Conservation (phyloP, 2,329 filamentous ascomycete species). For the Hymenoscyphus occultus region DNA sequence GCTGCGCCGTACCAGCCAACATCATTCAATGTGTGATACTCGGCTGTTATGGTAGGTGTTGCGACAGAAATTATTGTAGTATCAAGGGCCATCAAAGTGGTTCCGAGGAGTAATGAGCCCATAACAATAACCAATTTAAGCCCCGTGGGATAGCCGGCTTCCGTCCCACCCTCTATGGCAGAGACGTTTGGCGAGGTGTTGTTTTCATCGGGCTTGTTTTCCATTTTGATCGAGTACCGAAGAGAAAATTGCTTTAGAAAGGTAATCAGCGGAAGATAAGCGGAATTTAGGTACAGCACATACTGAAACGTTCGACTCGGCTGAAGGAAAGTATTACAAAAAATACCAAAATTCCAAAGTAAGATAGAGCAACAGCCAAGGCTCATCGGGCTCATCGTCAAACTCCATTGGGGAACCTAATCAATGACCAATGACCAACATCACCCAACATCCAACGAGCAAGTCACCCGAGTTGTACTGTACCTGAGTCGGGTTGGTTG, state of each 20-base stretch:
- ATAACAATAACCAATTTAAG: constrained; percentile 1
- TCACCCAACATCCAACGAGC: background rate
- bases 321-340: background rate
- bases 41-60: constrained; percentile 51
- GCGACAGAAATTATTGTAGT: constrained; percentile 31
- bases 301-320: background rate
- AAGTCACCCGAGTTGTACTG: too few species aligned
- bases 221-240: background rate
- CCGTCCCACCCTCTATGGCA: background rate
- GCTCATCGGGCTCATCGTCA: background rate
- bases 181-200: background rate
- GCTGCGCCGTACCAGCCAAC: constrained; percentile 42
- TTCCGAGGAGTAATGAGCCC: background rate
- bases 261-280: background rate
- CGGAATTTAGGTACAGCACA: background rate
- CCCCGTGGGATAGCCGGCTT: background rate
- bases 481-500: too few species aligned
- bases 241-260: background rate
- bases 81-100: constrained; percentile 1
- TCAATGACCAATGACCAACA: background rate
- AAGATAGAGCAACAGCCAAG: background rate
- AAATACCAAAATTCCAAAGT: background rate
- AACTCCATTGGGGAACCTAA: background rate
- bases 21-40: constrained; percentile 48
- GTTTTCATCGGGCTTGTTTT: background rate